Conservation (phyloP, 805 yeast genomes). For the Cyberlindnera misumaiensis region DNA sequence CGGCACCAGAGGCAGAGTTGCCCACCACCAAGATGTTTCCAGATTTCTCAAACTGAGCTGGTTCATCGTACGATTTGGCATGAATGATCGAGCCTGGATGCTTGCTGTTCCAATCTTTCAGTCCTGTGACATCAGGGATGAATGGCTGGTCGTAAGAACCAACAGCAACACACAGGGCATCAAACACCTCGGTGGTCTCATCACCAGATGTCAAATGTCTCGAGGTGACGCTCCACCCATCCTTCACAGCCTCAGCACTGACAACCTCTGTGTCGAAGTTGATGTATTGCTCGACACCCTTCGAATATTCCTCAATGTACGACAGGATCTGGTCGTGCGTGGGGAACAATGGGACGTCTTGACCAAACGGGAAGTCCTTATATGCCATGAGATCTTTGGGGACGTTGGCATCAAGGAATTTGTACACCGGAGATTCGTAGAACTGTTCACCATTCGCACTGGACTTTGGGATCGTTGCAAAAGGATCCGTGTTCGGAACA, state of each 20-base stretch:
- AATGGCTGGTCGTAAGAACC: conserved; percentile 62
- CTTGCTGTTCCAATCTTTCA: conserved; percentile 37
- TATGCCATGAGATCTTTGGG: conserved; percentile 63
- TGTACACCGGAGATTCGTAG: conserved; percentile 55
- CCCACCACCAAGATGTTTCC: conserved; percentile 60
- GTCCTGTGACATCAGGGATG: conserved; percentile 49
- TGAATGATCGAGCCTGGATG: conserved; percentile 47
- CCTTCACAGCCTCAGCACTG: conserved; percentile 25
- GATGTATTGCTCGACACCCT: conserved; percentile 34
- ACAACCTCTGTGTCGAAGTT: conserved; percentile 42
- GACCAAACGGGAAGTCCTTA: conserved; percentile 43
- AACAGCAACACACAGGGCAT: conserved; percentile 55
- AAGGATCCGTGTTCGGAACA: conserved; percentile 28
- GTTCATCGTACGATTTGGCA: conserved; percentile 47
- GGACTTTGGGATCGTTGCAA: conserved; percentile 13
- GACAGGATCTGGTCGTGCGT: conserved; percentile 50
- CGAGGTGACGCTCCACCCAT: conserved; percentile 38
- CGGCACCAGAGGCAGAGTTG: conserved; percentile 71
- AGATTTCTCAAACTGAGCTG: conserved; percentile 33
- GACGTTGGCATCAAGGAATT: conserved; percentile 63
- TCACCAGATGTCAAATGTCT: conserved; percentile 24
- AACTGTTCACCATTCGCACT: conserved; percentile 22
- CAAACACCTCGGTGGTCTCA: conserved; percentile 33
- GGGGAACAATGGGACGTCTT: conserved; percentile 46
- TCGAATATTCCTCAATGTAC: conserved; percentile 53